phyloP scores from a whole-genome alignment of 371 early-diverging fungal genomes.

The Lichtheimia ornata region DNA sequence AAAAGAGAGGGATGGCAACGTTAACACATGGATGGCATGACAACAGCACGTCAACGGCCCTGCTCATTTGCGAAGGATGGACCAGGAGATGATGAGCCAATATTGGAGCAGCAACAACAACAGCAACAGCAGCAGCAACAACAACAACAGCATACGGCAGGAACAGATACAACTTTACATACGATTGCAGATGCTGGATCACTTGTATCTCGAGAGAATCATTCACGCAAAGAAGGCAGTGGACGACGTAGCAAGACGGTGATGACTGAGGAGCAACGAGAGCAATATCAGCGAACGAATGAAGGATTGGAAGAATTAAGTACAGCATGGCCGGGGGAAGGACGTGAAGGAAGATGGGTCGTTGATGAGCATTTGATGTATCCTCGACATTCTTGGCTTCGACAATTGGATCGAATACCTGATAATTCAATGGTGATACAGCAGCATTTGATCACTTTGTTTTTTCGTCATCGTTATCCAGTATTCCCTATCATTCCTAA shows the following conservation, averaged over 20 bases:
- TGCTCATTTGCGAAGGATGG: constrained; percentile 34
- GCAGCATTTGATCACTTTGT: constrained; percentile 23
- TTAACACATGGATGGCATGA: too few species aligned
- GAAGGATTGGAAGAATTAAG: constrained; percentile 13
- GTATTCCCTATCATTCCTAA: constrained; percentile 32
- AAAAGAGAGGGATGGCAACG: neutral
- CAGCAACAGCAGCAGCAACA: neutral
- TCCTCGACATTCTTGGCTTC: constrained; percentile 1
- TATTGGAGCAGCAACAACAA: neutral
- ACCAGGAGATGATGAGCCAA: constrained; percentile 5
- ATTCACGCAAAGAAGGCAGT: constrained; percentile 3
- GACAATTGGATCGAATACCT: constrained; percentile 8
- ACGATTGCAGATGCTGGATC: neutral
- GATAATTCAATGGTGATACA: constrained; percentile 23
- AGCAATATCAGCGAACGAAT: constrained; percentile 5
- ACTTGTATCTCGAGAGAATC: constrained; percentile 8
- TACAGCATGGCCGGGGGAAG: constrained; percentile 18
- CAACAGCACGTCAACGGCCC: constrained; percentile 27
- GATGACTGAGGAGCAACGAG: constrained; percentile 5
- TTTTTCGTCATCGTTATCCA: constrained; percentile 36
- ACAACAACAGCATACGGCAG: constrained; percentile 1
- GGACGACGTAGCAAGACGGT: neutral
- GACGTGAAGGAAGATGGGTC: constrained; percentile 24
- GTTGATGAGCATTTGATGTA: constrained; percentile 17
- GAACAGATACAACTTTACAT: neutral